A percentile compares a stretch with the other conserved stretches of the same genome.
These are phyloP conservation scores for Solidago caesia DNA, from an alignment of 129 eudicot genomes.

Conservation along the genomic window DNA sequence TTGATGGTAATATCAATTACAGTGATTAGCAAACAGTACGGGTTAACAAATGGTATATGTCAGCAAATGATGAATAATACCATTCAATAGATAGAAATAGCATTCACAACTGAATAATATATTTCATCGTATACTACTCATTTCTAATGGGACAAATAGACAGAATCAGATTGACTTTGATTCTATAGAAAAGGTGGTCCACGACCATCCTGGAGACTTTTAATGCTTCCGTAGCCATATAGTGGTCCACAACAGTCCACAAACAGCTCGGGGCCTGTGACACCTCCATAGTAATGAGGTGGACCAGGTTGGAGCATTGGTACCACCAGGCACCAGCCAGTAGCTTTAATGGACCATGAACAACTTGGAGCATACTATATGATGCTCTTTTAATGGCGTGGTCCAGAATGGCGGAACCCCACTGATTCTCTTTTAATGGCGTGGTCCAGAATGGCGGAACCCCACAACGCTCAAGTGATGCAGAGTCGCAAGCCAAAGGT, in stretches of 20 bases:
- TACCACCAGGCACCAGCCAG: neutral
- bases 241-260: too few species aligned
- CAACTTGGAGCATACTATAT: too few species aligned
- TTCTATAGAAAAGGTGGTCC: neutral
- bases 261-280: neutral
- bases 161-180: neutral
- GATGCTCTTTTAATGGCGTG: too few species aligned
- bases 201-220: neutral
- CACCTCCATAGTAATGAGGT: constrained; percentile 7
- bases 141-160: too few species aligned
- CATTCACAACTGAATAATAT: too few species aligned
- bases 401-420: constrained; percentile 15
- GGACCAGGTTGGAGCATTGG: constrained; percentile 13
- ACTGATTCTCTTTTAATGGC: neutral
- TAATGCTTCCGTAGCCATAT: too few species aligned
- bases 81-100: too few species aligned
- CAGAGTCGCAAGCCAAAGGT: neutral
- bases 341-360: neutral
- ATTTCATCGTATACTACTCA: too few species aligned
- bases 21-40: too few species aligned
- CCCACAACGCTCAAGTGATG: neutral
- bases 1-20: too few species aligned
- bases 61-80: too few species aligned
- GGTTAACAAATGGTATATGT: too few species aligned
- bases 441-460: constrained; percentile 16